Evolutionary conservation across 495 filamentous ascomycete species (phyloP).

Genomic region (Penicillium coprophilum): DNA sequence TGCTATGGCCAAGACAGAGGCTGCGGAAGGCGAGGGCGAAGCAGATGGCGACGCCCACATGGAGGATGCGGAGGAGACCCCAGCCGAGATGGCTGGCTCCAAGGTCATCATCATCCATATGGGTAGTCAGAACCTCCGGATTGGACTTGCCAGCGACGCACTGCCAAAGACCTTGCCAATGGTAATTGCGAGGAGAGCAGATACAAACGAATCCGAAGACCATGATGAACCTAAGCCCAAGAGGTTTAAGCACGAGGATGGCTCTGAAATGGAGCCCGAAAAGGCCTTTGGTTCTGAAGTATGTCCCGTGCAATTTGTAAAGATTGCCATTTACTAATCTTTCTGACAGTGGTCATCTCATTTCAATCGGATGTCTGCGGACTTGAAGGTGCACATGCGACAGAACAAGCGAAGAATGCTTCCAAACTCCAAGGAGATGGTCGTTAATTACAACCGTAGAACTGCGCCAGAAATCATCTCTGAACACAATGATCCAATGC

Average conservation of each 20-base stretch:
- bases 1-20: conserved; percentile 58
- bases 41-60: conserved; percentile 62
- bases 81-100: conserved; percentile 67
- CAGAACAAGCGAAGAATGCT: conserved; percentile 87
- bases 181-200: conserved; percentile 77
- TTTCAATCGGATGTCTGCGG: conserved; percentile 76
- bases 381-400: conserved; percentile 87
- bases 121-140: conserved; percentile 95
- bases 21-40: conserved; percentile 52
- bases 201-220: conserved; percentile 78
- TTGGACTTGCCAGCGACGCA: conserved; percentile 91
- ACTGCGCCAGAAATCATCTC: conserved; percentile 79
- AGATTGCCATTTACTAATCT: conserved; percentile 17
- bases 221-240: conserved; percentile 82
- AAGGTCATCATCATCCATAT: conserved; percentile 95
- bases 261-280: conserved; percentile 60
- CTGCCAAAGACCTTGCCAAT: conserved; percentile 92
- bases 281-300: conserved; percentile 85
- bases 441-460: conserved; percentile 86
- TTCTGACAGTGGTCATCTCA: conserved; percentile 63
- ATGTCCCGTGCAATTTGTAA: conserved; percentile 18
- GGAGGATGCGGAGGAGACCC: conserved; percentile 57
- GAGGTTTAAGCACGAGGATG: conserved; percentile 72
- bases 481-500: conserved; percentile 88
- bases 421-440: conserved; percentile 92